Base-by-base conservation (phyloP, 176 grass and related monocot species). In the Eleusine indica region DNA sequence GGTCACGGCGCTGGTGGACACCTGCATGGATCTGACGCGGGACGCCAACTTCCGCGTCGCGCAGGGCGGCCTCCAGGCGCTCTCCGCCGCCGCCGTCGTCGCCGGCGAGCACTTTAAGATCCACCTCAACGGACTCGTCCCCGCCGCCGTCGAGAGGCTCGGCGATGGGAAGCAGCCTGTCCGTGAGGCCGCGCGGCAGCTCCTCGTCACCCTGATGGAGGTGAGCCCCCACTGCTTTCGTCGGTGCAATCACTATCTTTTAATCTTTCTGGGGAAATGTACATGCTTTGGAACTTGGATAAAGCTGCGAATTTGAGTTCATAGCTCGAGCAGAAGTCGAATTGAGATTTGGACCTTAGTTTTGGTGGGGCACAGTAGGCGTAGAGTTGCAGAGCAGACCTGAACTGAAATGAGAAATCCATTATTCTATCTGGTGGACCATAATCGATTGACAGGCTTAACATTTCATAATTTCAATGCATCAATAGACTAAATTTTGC, bases 91-190 rank as follows among this genome's bases (percentile, higher is more conserved):
- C 35, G 95, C 95, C 2, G 92, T 98, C 47, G 84, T 98, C 77
- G 91, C 91, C 37, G 96, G 96, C 46, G 96, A 95, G 16, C 89
- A 95, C 79, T 90, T 95, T 62, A 95, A 98, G 91, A 87, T 98
- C 80, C 96, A 93, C 86, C 88, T 95, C 47, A 95, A 98, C 71
- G 93, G 80, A 0, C 93, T 98, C 8, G 93, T 95, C 37, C 93
- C 96, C 1, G 93, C 91, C n/a, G 61, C 87, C 68, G 96, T 98
- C 4, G 93, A 98, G 85, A 83, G 93, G 3, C 91, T 98, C 51
- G 96, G 93, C 0, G 96, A 98, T 51, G 93, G 93, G 13, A 98
- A 98, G 78, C 96, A 98, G 80, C 96, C 96, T 22, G 96, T 95
- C 2, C 85, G 96, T 37, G 93, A 95, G 51, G 93, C 93, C 9